Percentiles rank a stretch among this genome's conserved stretches.
Conservation (phyloP, 1,284 basidiomycete species). For the Sutorius eximius region DNA sequence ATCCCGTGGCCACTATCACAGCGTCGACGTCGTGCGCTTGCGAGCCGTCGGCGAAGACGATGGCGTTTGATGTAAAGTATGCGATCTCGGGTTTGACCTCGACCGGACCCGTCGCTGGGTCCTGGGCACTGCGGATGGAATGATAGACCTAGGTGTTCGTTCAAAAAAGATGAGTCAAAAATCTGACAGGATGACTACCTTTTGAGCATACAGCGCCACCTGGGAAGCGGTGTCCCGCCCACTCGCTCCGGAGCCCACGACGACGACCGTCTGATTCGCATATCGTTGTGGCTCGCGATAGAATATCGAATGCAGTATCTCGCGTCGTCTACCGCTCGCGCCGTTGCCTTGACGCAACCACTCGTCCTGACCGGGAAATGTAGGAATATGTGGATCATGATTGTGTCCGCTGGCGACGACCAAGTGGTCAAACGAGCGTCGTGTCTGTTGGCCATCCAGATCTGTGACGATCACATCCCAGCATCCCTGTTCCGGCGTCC, state of each 20-base stretch:
- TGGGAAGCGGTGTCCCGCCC: constrained; percentile 49
- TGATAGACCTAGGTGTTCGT: constrained; percentile 40
- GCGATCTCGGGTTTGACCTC: constrained; percentile 45
- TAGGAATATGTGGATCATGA: constrained; percentile 45
- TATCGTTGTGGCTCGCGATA: constrained; percentile 51
- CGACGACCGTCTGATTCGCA: constrained; percentile 43
- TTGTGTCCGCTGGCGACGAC: constrained; percentile 56
- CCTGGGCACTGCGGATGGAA: constrained; percentile 37
- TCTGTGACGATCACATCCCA: constrained; percentile 44
- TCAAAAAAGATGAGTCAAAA: background rate
- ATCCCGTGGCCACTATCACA: constrained; percentile 55
- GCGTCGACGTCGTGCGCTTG: constrained; percentile 42
- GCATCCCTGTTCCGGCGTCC: constrained; percentile 38
- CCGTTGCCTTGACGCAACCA: constrained; percentile 42
- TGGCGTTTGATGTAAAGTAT: constrained; percentile 44
- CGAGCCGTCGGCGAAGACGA: constrained; percentile 51
- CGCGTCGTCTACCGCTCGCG: constrained; percentile 23
- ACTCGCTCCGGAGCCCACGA: constrained; percentile 54
- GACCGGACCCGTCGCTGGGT: constrained; percentile 32
- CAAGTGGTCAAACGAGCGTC: constrained; percentile 48
- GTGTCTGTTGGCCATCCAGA: constrained; percentile 14
- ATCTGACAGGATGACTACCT: constrained; percentile 33
- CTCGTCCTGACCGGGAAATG: constrained; percentile 46
- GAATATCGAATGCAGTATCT: constrained; percentile 54
- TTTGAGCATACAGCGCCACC: constrained; percentile 39